phyloP scores from a whole-genome alignment of 208 protist species.

The Trypanosomatidae sp. region DNA sequence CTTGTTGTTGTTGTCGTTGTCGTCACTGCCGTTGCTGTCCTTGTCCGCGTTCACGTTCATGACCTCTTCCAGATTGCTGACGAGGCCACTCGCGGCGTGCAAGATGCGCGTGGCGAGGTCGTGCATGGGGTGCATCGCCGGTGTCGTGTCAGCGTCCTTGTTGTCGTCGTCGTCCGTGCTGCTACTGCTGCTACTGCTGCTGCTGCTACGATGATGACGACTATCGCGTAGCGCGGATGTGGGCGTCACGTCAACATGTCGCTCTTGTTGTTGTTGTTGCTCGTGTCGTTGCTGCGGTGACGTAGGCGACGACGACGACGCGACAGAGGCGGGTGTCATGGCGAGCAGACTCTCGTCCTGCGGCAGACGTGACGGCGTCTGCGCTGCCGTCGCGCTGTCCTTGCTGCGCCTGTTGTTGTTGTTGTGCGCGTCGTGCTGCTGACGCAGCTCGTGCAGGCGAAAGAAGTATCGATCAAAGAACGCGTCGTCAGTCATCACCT shows the following conservation, averaged over 20 bases:
- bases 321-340: neutral
- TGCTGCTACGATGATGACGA: neutral
- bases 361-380: neutral
- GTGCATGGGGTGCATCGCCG: neutral
- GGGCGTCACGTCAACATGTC: no score
- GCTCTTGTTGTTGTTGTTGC: no score
- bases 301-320: slow-evolving; percentile 1
- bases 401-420: neutral
- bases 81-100: neutral
- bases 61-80: neutral
- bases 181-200: neutral
- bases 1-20: slow-evolving; percentile 8
- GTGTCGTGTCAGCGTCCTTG: neutral
- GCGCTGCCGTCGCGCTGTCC: neutral
- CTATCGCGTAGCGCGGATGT: no score
- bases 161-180: slow-evolving; percentile 1
- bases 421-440: slow-evolving; percentile 1
- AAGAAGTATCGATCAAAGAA: slow-evolving; percentile 84
- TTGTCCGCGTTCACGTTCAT: neutral
- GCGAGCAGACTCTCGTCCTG: neutral
- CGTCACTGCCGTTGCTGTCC: neutral
- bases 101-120: neutral
- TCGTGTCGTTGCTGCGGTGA: no score
- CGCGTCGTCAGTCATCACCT: slow-evolving; percentile 26
- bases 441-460: slow-evolving; percentile 56